Base-by-base conservation (phyloP, 345 rosid species). In the Cardamine occulta region DNA sequence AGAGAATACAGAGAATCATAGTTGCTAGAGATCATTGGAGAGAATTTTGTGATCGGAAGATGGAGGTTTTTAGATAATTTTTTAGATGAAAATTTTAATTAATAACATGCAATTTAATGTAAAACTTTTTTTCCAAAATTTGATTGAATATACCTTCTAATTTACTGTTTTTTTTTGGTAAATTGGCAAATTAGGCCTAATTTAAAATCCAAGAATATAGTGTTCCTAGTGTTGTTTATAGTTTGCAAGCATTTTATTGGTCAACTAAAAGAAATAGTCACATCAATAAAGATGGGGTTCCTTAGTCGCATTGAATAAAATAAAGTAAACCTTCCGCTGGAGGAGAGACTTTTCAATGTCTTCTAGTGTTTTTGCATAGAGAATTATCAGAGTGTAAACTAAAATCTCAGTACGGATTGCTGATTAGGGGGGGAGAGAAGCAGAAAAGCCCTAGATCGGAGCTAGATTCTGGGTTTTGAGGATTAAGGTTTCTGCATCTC, bases 341-440 rank as follows among this genome's bases (percentile, higher is more conserved):
- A 18, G 45, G 26, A 73, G 26, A 65, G 66, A 55, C 72, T 74
- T 74, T 32, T 54, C 15, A 56, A 55, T n/a, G 78, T 65, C 72
- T 23, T 45, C 0, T 14, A 13, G 18, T 44, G 18, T 15, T 1
- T 14, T 44, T 44, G 49, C 49, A 6, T 6, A 6, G 19, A 44
- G 44, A 40, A 40, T 40, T 4, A 40, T 40, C 19, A 45, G 18
- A 1, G 4, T 5, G 9, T 15, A 15, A 45, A 15, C 31, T 28
- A 31, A 31, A 31, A 7, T 47, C 51, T 47, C 35, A 7, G 66
- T 66, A 47, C 78, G 58, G 47, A 45, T 9, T 45, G 6, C 51
- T 44, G 65, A 56, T 65, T 65, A n/a, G 37, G 21, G 32, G 13
- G 49, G 13, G 54, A 19, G 56, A 14, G 15, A 17, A 18, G 52